Percentiles rank a stretch among this genome's conserved stretches.
Evolutionary conservation across 768 basidiomycete genomes (phyloP).

Genomic region (Russula earlei): DNA sequence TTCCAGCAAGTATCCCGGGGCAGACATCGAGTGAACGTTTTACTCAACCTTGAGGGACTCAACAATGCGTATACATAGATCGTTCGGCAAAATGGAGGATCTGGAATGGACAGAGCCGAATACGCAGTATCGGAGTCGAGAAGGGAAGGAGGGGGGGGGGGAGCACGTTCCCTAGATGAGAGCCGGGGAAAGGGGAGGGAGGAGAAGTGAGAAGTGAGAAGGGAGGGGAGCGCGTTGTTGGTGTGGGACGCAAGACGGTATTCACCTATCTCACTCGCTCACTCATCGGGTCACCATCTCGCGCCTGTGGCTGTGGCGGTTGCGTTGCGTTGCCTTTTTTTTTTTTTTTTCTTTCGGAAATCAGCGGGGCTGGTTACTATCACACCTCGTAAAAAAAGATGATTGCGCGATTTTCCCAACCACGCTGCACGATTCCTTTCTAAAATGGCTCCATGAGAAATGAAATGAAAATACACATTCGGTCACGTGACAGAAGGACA

Average conservation of each 20-base stretch:
- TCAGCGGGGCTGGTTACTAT: not conserved
- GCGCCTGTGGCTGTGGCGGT: constrained; percentile 16
- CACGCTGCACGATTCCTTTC: no score
- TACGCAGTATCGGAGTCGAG: constrained; percentile 5
- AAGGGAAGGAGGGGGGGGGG: no score
- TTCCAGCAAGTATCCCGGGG: constrained; percentile 15
- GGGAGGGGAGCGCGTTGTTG: constrained; percentile 3
- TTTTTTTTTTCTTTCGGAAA: constrained; percentile 6
- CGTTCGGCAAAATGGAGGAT: not conserved
- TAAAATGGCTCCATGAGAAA: not conserved
- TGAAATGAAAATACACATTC: no score
- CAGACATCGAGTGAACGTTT: constrained; percentile 12
- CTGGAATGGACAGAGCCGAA: constrained; percentile 1
- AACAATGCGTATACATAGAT: constrained; percentile 10
- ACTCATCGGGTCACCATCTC: constrained; percentile 7
- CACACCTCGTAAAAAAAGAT: not conserved
- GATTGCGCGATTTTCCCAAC: not conserved
- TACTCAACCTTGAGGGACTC: not conserved
- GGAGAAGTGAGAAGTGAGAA: not conserved
- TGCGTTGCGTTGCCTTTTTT: constrained; percentile 3
- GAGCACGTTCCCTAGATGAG: not conserved
- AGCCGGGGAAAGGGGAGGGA: not conserved
- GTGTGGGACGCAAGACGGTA: not conserved
- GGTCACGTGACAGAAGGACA: no score
- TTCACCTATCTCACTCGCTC: not conserved